Conservation (phyloP, 371 early-diverging fungal species). For the Mortierella sp. region DNA sequence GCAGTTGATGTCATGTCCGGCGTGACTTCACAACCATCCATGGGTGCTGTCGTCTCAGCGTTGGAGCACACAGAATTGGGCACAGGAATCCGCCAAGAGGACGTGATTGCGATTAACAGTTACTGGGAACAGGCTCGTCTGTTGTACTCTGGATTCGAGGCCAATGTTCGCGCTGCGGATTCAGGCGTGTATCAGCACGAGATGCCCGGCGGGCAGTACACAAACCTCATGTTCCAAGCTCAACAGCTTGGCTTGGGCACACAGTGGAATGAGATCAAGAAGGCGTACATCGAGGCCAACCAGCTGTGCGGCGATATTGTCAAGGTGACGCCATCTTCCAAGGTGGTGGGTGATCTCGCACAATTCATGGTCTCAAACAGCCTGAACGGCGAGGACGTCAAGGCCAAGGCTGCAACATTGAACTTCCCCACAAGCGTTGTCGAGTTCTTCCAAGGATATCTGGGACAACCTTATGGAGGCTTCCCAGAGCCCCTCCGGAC, state of each 20-base stretch:
- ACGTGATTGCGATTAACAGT: conserved; percentile 83
- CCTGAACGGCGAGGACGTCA: conserved; percentile 77
- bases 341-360: conserved; percentile 97
- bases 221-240: conserved; percentile 96
- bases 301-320: conserved; percentile 93
- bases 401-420: conserved; percentile 76
- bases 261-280: conserved; percentile 93
- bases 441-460: conserved; percentile 95
- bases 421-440: conserved; percentile 95
- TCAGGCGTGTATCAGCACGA: conserved; percentile 94
- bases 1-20: conserved; percentile 97
- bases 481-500: conserved; percentile 92
- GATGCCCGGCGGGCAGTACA: conserved; percentile 98
- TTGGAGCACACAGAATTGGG: conserved; percentile 79
- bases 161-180: conserved; percentile 86
- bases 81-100: conserved; percentile 84
- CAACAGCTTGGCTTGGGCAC: conserved; percentile 92
- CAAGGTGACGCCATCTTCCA: conserved; percentile 97
- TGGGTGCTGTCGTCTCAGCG: conserved; percentile 93
- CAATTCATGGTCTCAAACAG: conserved; percentile 96
- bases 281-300: conserved; percentile 91
- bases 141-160: conserved; percentile 95
- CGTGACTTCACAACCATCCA: conserved; percentile 94
- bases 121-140: conserved; percentile 97
- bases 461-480: conserved; percentile 95